Conservation (phyloP, 805 yeast genomes). For the Spathaspora sp. region DNA sequence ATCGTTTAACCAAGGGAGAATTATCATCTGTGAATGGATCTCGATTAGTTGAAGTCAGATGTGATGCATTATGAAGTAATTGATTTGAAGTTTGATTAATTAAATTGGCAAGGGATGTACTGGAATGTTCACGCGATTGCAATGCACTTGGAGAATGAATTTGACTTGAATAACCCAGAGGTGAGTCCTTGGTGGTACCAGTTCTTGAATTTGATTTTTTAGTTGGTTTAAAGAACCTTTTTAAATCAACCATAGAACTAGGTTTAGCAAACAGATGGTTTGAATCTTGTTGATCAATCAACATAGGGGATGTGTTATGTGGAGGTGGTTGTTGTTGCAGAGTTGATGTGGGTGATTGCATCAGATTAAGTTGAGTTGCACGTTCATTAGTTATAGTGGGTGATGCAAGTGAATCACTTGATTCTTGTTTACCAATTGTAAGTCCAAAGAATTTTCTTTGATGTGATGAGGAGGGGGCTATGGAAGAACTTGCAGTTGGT, state of each 20-base stretch:
- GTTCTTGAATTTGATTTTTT: conserved; percentile 24
- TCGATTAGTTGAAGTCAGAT: conserved; percentile 29
- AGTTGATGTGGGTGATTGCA: conserved; percentile 16
- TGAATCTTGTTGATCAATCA: conserved; percentile 18
- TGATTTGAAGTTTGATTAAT: conserved; percentile 37
- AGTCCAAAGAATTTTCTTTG: conserved; percentile 38
- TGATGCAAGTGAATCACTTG: conserved; percentile 30
- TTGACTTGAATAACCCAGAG: conserved; percentile 18
- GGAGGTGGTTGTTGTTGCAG: conserved; percentile 10
- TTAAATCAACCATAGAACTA: conserved; percentile 66
- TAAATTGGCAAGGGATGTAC: conserved; percentile 31
- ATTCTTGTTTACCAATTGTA: conserved; percentile 39
- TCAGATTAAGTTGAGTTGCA: background rate
- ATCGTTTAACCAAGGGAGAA: conserved; percentile 68
- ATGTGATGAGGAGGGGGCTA: conserved; percentile 13
- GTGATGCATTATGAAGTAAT: conserved; percentile 32
- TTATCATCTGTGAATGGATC: conserved; percentile 36
- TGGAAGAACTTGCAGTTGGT: background rate
- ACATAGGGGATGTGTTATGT: background rate
- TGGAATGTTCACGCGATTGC: conserved; percentile 26
- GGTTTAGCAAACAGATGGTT: conserved; percentile 28
- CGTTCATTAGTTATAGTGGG: conserved; percentile 33
- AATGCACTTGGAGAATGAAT: conserved; percentile 20
- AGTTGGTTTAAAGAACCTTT: conserved; percentile 65
- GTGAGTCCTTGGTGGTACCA: conserved; percentile 1